Evolutionary conservation across 306 rosid genomes (phyloP), one percentile per base, ranked within the genome.

Genomic region (Ammopiptanthus mongolicus): DNA sequence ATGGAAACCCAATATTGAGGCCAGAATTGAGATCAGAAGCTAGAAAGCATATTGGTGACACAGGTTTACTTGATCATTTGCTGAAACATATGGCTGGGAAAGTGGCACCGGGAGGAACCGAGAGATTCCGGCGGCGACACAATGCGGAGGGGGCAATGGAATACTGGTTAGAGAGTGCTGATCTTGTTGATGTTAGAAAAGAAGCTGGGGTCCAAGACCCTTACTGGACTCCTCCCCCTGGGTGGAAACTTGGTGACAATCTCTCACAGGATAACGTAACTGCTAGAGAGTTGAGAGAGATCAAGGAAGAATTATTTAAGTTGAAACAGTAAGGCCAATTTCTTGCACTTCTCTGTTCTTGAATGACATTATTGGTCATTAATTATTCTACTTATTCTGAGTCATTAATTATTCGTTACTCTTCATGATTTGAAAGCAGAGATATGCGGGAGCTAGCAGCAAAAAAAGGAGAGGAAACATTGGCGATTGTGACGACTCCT

Each of bases 81-180:
- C 84, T 95, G 29, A 95, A 92, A 85, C 97, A 95, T 77, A 95
- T 95, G 96, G 93, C 97, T 5, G 99, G 93, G 22, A 92, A 86
- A 80, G 89, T 92, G 69, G 97, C 92, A 17, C 97, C 99, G 0
- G 97, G 96, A 2, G 99, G 96, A 51, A 44, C 29, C 3, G 91
- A 88, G 58, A 78, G 99, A 69, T 95, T 95, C 65, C 84, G 90
- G 34, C 81, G 97, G 50, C 80, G 97, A 6, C 97, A 92, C 79
- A 95, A 92, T 70, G 82, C 97, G 0, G 97, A 92, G 65, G 99
- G 99, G 0, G 91, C 91, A 13, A 92, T 95, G 96, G 99, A 90
- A 69, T 95, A 92, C 71, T 95, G 99, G 97, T 65, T 95, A 50
- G 99, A 95, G 80, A 85, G 86, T 72, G 97, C 97, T 75, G 93